A percentile compares a stretch with the other conserved stretches of the same genome.
These are phyloP conservation scores for Penicillium sp. DNA, from an alignment of 2,329 filamentous ascomycete species.

Conservation along the genomic window DNA sequence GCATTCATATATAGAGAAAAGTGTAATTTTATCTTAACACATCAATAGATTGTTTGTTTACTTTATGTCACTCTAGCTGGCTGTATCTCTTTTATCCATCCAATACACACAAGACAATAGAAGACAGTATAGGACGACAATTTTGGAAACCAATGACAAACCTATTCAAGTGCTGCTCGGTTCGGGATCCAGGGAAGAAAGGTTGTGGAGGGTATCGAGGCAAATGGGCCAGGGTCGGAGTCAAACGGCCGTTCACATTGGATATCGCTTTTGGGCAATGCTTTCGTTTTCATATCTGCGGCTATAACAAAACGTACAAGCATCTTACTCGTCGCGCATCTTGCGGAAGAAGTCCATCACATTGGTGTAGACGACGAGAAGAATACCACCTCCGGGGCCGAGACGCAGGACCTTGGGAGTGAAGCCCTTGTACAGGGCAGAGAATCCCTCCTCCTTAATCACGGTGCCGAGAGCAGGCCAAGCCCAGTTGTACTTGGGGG, in stretches of 20 bases:
- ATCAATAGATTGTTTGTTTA: slow-evolving; percentile 1
- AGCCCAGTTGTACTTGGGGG: slow-evolving; percentile 98
- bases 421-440: slow-evolving; percentile 96
- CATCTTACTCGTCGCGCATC: slow-evolving; percentile 51
- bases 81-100: slow-evolving; percentile 17
- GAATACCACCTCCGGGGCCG: slow-evolving; percentile 67
- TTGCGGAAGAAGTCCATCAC: slow-evolving; percentile 81
- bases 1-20: not conserved
- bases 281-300: slow-evolving; percentile 10
- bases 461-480: slow-evolving; percentile 84
- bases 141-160: slow-evolving; percentile 1
- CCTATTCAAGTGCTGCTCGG: slow-evolving; percentile 5
- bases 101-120: not conserved
- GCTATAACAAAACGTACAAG: not conserved
- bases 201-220: slow-evolving; percentile 11
- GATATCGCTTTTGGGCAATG: slow-evolving; percentile 9
- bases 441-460: slow-evolving; percentile 88
- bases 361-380: slow-evolving; percentile 52
- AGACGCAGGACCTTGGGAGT: slow-evolving; percentile 85
- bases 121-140: slow-evolving; percentile 7
- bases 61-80: not conserved
- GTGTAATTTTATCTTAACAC: not conserved
- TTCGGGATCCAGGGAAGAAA: not conserved
- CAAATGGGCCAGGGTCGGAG: not conserved
- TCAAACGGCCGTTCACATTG: slow-evolving; percentile 2